Evolutionary conservation across 23 red algal species (phyloP), one percentile per base, ranked within the genome.

Genomic region (Gracilaria domingensis): DNA sequence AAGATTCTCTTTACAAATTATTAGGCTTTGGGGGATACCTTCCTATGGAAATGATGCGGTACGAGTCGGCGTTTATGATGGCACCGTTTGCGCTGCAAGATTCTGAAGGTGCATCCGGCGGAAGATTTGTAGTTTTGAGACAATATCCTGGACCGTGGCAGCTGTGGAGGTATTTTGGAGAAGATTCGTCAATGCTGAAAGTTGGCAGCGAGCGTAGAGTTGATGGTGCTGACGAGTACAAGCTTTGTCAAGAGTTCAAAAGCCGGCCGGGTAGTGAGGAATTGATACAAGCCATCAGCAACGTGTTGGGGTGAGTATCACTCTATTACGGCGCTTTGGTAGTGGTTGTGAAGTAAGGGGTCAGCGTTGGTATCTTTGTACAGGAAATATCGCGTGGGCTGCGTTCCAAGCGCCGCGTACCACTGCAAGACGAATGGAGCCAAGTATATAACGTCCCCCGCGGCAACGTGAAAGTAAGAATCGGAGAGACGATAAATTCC

Each of bases 301-400:
- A 73, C 5, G 34, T 73, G 65, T 59, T 65, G 32, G 42, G 67
- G 21, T 73, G 9, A 62, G 59, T 2, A 18, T 18, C 13, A 20
- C 18, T 55, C 1, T 18, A n/a, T n/a, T n/a, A 55, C 13, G 51
- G 14, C 51, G 51, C 51, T 18, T 55, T 8, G 51, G 18, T 16
- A 55, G 51, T 55, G 9, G 51, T 55, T 20, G 30, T 69, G 64
- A 34, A 50, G 33, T 59, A 90, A 59, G 14, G 93, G 93, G 74
- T 95, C 79, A 26, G 71, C 76, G 58, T 89, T 83, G 64, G 76
- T 83, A 66, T 95, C 93, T 79, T 95, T 95, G 86, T 95, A 95
- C 33, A 95, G 48, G 35, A 89, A 80, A 57, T 95, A 95, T 39
- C 93, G 74, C 9, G 93, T 57, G 12, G 11, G 59, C 49, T 62